Conservation (phyloP, 371 early-diverging fungal species). For the Lichtheimia hyalospora region DNA sequence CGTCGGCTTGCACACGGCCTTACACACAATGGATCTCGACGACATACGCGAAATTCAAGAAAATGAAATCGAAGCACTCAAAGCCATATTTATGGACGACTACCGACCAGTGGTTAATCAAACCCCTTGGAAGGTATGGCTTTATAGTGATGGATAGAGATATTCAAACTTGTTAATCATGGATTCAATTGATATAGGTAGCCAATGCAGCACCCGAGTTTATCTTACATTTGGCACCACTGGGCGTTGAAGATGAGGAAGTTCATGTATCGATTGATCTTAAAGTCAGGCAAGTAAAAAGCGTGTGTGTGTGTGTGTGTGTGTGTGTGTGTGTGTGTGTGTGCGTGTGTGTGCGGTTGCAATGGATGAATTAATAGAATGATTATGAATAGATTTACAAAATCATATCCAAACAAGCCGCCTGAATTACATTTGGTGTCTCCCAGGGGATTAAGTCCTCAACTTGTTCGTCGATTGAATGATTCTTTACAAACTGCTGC, state of each 20-base stretch:
- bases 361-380: not conserved
- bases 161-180: not conserved
- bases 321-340: too few species aligned
- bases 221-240: conserved; percentile 56
- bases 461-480: conserved; percentile 45
- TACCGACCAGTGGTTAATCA: conserved; percentile 58
- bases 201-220: conserved; percentile 66
- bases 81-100: conserved; percentile 75
- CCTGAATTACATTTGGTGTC: conserved; percentile 65
- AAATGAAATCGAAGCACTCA: conserved; percentile 76
- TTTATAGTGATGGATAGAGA: too few species aligned
- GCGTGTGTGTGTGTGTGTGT: too few species aligned
- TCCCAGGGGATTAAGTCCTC: conserved; percentile 54
- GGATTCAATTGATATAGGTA: conserved; percentile 32
- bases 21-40: conserved; percentile 41
- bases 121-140: conserved; percentile 73
- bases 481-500: conserved; percentile 45
- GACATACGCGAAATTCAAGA: conserved; percentile 68
- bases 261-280: conserved; percentile 57
- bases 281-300: conserved; percentile 49
- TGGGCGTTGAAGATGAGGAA: conserved; percentile 54
- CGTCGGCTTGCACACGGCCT: not conserved
- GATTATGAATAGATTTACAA: conserved; percentile 47
- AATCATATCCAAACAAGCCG: conserved; percentile 68
- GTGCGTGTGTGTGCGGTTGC: too few species aligned